Evolutionary conservation across 2,329 filamentous ascomycete species (phyloP).

Genomic region (Penicillium brevicompactum): DNA sequence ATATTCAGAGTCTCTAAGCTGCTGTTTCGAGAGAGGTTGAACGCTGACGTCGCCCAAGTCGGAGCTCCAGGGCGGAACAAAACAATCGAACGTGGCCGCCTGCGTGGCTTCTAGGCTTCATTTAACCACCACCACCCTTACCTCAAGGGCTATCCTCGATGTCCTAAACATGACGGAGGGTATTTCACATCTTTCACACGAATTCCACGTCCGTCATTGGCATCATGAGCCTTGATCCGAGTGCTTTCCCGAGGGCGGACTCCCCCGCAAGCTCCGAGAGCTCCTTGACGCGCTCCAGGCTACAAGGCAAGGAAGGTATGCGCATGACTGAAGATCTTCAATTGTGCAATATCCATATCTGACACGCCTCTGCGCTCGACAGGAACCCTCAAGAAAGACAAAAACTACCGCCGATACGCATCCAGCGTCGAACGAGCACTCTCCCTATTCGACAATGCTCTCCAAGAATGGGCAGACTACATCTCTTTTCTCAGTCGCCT

Average conservation of each 20-base stretch:
- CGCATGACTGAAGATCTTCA: not conserved
- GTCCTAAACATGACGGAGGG: constrained; percentile 40
- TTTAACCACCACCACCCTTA: constrained; percentile 18
- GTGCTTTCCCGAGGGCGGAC: constrained; percentile 44
- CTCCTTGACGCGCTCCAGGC: constrained; percentile 77
- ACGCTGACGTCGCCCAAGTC: constrained; percentile 22
- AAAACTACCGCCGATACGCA: constrained; percentile 82
- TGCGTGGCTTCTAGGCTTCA: constrained; percentile 24
- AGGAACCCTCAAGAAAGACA: constrained; percentile 58
- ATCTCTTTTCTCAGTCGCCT: constrained; percentile 93
- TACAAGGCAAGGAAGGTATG: constrained; percentile 75
- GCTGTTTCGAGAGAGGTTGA: not conserved
- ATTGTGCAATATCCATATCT: not conserved
- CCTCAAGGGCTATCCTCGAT: constrained; percentile 23
- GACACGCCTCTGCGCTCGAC: not conserved
- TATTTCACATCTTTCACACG: constrained; percentile 20
- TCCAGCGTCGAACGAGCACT: constrained; percentile 84
- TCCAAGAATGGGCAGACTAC: constrained; percentile 99
- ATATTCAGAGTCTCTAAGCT: not conserved
- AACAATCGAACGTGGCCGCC: constrained; percentile 25
- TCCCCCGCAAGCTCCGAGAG: constrained; percentile 86
- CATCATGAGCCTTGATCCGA: constrained; percentile 48
- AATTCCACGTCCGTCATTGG: constrained; percentile 31
- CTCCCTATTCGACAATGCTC: constrained; percentile 83
- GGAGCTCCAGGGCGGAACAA: constrained; percentile 28